These are phyloP conservation scores for Anethum foeniculum DNA, from an alignment of 140 eudicot genomes.

Conservation along the genomic window DNA sequence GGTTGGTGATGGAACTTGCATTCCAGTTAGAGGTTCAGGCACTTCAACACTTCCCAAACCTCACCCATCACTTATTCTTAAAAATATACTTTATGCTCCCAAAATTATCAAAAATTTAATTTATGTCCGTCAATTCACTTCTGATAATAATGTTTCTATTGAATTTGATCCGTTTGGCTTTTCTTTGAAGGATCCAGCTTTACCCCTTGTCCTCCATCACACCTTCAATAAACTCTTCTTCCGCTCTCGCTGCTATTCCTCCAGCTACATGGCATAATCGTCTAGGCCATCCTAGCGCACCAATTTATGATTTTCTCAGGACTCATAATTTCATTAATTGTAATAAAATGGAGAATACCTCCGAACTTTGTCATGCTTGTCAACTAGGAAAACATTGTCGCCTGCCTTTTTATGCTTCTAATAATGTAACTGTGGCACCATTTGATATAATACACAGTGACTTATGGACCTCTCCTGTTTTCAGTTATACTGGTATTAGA, in stretches of 20 bases:
- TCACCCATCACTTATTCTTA: background rate
- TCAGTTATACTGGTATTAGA: too few relatives aligned
- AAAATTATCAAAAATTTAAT: background rate
- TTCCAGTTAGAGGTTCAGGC: background rate
- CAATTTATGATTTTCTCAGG: background rate
- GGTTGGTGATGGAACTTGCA: background rate
- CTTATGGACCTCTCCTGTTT: too few relatives aligned
- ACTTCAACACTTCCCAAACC: background rate
- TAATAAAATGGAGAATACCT: too few relatives aligned
- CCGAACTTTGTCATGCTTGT: background rate
- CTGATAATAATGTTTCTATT: too few relatives aligned
- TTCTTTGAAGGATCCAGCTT: too few relatives aligned
- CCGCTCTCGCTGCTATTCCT: background rate
- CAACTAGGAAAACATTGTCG: background rate
- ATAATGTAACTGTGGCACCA: background rate
- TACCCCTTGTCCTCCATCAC: background rate
- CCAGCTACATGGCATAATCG: background rate
- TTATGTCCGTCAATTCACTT: too few relatives aligned
- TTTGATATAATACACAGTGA: too few relatives aligned
- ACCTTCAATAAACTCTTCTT: background rate
- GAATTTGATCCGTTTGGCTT: too few relatives aligned
- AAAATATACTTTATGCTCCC: background rate
- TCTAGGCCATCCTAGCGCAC: background rate
- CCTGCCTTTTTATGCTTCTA: background rate
- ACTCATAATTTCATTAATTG: background rate